Base-by-base conservation (phyloP, 2,329 filamentous ascomycete genomes). In the Ophiosphaerella herpotricha region DNA sequence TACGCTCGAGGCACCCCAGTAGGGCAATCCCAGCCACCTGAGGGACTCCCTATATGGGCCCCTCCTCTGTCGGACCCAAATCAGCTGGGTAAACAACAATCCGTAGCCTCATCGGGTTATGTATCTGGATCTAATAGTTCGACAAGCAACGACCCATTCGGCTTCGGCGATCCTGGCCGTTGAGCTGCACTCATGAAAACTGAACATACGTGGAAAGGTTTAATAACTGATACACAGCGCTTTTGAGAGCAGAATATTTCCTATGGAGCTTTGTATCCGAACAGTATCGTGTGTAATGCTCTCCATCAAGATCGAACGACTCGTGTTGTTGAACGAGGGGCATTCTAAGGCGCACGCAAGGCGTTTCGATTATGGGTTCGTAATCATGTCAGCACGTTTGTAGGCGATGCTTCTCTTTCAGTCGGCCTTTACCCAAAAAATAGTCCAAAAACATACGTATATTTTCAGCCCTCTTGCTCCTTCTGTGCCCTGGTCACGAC, bases 1-100 rank as follows among this genome's bases (percentile, higher is more conserved):
- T 88, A 87, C 62, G 78, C 83, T 39, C 78, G 77, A 4, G 88
- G 89, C 2, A 78, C 75, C 24, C 85, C 88, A 1, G 75, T 72
- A 16, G 86, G 83, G n/a, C 84, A 88, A 53, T 80, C 85, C 26
- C 77, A 84, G 51, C 87, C 88, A 1, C 75, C 78, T 1, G 80
- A 81, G 37, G 85, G 83, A 2, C 74, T 87, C 12, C 82, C 84
- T 0, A 71, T 85, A 3, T 88, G 85, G 85, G 80, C 65, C 7
- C 68, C 65, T 7, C 68, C 70, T 24, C 50, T 56, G 6, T 54
- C 58, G 16, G 46, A 57, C 18, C 62, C 61, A 12, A 46, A 50
- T 37, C 39, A 46, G 26, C 38, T 60, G 24, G 46, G 48, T 18
- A 68, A 65, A 39, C 49, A 65, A 39, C 49, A 56, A 16, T 69